A percentile compares a stretch with the other conserved stretches of the same genome.
phyloP scores from a whole-genome alignment of 2,329 filamentous ascomycete genomes.

The Sporothrix phasma region DNA sequence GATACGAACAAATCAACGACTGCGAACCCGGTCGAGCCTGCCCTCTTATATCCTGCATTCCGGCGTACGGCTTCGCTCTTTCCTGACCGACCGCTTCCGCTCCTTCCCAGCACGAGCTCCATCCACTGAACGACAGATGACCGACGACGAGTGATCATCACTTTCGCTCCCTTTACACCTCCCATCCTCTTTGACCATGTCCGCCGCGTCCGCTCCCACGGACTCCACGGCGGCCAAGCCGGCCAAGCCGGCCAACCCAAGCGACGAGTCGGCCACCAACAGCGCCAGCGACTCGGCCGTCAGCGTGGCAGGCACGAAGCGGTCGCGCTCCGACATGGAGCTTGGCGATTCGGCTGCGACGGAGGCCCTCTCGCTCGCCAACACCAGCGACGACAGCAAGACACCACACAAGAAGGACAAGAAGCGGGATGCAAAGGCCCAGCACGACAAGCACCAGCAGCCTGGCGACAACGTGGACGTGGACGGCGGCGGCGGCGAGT shows the following conservation, averaged over 20 bases:
- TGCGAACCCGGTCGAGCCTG: neutral
- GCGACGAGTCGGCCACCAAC: neutral
- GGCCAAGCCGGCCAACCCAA: neutral
- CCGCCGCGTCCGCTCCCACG: neutral
- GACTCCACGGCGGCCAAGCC: neutral
- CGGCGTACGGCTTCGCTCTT: neutral
- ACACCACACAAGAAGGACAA: neutral
- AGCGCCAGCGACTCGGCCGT: neutral
- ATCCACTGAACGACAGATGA: neutral
- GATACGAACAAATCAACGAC: neutral
- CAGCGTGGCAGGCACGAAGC: constrained; percentile 7
- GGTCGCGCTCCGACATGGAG: constrained; percentile 10
- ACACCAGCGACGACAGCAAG: neutral
- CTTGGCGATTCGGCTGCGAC: neutral
- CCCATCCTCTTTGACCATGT: neutral
- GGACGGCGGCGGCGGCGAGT: constrained; percentile 29
- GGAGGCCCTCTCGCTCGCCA: neutral
- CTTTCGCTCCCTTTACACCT: neutral
- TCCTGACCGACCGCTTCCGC: neutral
- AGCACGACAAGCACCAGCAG: neutral
- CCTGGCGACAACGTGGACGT: constrained; percentile 15
- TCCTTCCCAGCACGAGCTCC: neutral
- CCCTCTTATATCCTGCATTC: neutral
- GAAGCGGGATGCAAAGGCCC: neutral
- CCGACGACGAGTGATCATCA: neutral